Conservation (phyloP, 352 stramenopile species). For the Phytophthora podocarpi region DNA sequence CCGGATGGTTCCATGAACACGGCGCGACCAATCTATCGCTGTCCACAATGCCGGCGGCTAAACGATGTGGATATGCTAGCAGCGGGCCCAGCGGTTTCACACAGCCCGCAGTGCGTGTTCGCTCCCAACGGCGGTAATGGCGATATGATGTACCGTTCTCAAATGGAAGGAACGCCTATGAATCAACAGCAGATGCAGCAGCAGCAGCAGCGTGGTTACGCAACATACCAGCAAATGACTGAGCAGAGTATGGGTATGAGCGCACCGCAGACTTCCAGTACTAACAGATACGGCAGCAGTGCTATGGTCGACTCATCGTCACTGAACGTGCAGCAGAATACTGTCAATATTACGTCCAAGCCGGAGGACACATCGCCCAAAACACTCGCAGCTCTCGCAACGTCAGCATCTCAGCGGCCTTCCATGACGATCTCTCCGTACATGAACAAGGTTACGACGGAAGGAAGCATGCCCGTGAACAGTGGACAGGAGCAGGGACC, state of each 20-base stretch:
- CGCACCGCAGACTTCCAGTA: constrained; percentile 21
- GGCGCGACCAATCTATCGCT: constrained; percentile 78
- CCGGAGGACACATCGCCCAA: constrained; percentile 45
- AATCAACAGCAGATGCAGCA: constrained; percentile 48
- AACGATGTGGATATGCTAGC: constrained; percentile 79
- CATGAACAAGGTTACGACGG: constrained; percentile 72
- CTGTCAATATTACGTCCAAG: constrained; percentile 43
- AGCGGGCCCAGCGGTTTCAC: constrained; percentile 53
- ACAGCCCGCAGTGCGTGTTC: constrained; percentile 66
- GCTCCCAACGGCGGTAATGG: constrained; percentile 17
- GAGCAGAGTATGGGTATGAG: constrained; percentile 31
- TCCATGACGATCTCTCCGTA: constrained; percentile 72
- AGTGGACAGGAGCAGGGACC: constrained; percentile 28
- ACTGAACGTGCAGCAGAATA: constrained; percentile 43
- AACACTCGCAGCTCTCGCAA: constrained; percentile 38
- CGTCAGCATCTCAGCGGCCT: constrained; percentile 45
- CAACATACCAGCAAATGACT: constrained; percentile 44
- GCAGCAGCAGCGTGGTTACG: constrained; percentile 47
- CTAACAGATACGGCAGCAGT: constrained; percentile 30
- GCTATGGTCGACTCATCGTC: constrained; percentile 24
- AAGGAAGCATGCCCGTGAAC: constrained; percentile 3
- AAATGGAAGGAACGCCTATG: constrained; percentile 49
- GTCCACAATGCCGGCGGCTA: constrained; percentile 63
- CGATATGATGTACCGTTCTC: constrained; percentile 53
- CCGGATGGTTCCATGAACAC: constrained; percentile 70